Evolutionary conservation across 345 rosid genomes (phyloP).

Genomic region (Rhizophora mangle): DNA sequence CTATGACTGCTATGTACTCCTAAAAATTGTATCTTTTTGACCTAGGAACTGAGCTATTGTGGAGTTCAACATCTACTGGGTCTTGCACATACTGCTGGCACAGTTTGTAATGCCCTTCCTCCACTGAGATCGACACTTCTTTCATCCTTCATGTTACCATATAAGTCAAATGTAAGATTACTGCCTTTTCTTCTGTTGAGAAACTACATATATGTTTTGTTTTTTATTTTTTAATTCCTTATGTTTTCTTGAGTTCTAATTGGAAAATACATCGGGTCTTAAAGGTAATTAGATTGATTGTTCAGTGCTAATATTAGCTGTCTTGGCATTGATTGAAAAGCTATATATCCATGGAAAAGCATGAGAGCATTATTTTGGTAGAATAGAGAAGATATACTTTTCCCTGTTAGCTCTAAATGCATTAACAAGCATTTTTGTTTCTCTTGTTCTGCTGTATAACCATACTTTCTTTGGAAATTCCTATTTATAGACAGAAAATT

Average conservation of each 20-base stretch:
- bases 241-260: neutral
- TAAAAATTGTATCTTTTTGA: conserved; percentile 13
- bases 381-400: neutral
- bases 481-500: too few species aligned
- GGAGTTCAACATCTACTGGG: conserved; percentile 64
- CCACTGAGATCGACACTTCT: conserved; percentile 60
- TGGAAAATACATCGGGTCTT: too few species aligned
- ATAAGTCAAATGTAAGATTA: conserved; percentile 55
- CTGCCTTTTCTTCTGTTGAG: conserved; percentile 1
- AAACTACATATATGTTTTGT: neutral
- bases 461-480: too few species aligned
- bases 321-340: neutral
- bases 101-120: conserved; percentile 55
- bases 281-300: too few species aligned
- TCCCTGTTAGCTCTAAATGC: neutral
- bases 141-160: conserved; percentile 59
- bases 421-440: neutral
- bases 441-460: neutral
- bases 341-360: neutral
- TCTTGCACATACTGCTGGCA: conserved; percentile 55
- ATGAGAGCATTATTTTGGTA: conserved; percentile 3
- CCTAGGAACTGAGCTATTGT: conserved; percentile 51
- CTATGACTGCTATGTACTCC: neutral
- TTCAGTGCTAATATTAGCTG: neutral
- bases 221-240: neutral